A percentile compares a stretch with the other conserved stretches of the same genome.
Evolutionary conservation across 345 rosid genomes (phyloP).

Genomic region (Ricinus communis): DNA sequence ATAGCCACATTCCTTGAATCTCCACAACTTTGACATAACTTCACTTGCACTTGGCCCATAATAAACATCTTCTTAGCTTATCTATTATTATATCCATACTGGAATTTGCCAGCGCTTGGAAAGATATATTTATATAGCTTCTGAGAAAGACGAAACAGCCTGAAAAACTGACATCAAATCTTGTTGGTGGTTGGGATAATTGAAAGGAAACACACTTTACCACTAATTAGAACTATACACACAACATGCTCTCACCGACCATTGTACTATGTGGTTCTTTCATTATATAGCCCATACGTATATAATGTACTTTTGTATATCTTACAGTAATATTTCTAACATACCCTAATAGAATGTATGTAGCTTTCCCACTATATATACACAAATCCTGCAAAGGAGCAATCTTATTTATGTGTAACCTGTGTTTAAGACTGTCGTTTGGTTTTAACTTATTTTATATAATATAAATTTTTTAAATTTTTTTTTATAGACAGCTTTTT

Average conservation of each 20-base stretch:
- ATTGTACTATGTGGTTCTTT: background rate
- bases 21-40: background rate
- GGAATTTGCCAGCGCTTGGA: background rate
- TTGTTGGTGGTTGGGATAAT: constrained; percentile 14
- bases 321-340: too few relatives aligned
- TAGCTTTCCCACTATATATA: too few relatives aligned
- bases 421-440: too few relatives aligned
- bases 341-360: too few relatives aligned
- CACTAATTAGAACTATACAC: background rate
- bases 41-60: background rate
- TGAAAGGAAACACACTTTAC: constrained; percentile 9
- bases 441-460: too few relatives aligned
- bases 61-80: constrained; percentile 8
- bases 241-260: background rate
- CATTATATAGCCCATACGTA: background rate
- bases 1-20: constrained; percentile 8
- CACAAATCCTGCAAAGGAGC: too few relatives aligned
- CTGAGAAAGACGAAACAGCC: constrained; percentile 4
- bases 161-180: constrained; percentile 7
- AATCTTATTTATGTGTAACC: too few relatives aligned
- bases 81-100: background rate
- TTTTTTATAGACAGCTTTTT: too few relatives aligned
- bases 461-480: too few relatives aligned
- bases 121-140: background rate
- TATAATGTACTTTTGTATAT: too few relatives aligned